phyloP scores from a whole-genome alignment of 805 yeast species.

The Grigorovia transvaalensis region DNA sequence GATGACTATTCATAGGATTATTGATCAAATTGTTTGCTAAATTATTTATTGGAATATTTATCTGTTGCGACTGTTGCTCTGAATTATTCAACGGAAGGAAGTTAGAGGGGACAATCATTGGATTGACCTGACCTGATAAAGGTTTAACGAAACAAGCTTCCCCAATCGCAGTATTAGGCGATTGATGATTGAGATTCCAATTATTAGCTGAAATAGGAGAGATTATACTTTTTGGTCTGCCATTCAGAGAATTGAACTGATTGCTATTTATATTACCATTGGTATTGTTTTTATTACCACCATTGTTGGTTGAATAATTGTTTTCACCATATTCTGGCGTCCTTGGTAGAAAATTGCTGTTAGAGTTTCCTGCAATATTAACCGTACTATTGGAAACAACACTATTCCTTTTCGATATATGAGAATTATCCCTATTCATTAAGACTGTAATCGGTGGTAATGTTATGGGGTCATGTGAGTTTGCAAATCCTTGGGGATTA shows the following conservation, averaged over 20 bases:
- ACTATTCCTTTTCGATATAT: background rate
- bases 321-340: background rate
- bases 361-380: no score
- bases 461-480: background rate
- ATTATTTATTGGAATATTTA: background rate
- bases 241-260: background rate
- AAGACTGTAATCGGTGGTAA: slow-evolving; percentile 6
- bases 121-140: background rate
- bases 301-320: no score
- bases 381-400: background rate
- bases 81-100: background rate
- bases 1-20: background rate
- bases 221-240: background rate
- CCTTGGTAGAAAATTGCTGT: background rate
- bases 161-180: background rate
- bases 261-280: no score
- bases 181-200: background rate
- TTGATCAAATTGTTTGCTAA: background rate
- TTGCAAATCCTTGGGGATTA: background rate
- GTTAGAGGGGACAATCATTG: background rate
- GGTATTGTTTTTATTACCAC: no score
- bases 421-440: background rate
- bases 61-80: slow-evolving; percentile 1
- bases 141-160: background rate
- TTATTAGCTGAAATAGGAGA: background rate